Evolutionary conservation across 1,139 yeast genomes (phyloP).

Genomic region (Taphrina communis): DNA sequence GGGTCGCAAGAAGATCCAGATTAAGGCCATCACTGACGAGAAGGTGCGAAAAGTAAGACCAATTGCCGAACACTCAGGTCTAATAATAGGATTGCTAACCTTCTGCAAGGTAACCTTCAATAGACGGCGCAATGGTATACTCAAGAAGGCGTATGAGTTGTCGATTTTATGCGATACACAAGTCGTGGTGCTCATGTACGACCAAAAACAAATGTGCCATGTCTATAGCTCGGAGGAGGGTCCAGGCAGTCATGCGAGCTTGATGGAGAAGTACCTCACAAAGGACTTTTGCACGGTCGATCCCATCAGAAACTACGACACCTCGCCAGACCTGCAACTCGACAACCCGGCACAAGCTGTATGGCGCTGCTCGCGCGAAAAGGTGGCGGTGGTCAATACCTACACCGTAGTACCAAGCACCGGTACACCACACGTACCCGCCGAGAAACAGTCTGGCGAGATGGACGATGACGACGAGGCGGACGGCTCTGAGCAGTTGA

Average conservation of each 20-base stretch:
- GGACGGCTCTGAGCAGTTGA: slow-evolving; percentile 41
- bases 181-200: slow-evolving; percentile 43
- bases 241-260: slow-evolving; percentile 11
- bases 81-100: too few relatives aligned
- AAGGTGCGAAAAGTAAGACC: slow-evolving; percentile 37
- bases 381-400: slow-evolving; percentile 42
- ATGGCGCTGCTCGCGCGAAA: slow-evolving; percentile 29
- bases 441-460: slow-evolving; percentile 10
- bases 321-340: slow-evolving; percentile 26
- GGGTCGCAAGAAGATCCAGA: slow-evolving; percentile 42
- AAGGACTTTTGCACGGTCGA: slow-evolving; percentile 42
- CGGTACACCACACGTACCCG: slow-evolving; percentile 21
- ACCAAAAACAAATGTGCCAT: slow-evolving; percentile 43
- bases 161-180: slow-evolving; percentile 44
- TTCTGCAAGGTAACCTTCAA: slow-evolving; percentile 42
- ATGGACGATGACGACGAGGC: slow-evolving; percentile 41
- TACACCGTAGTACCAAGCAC: slow-evolving; percentile 38
- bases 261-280: slow-evolving; percentile 41
- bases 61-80: neutral
- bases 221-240: slow-evolving; percentile 39
- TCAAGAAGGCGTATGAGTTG: slow-evolving; percentile 44
- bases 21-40: slow-evolving; percentile 41
- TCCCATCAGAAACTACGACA: slow-evolving; percentile 41
- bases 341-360: slow-evolving; percentile 36
- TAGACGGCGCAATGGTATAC: slow-evolving; percentile 44